phyloP scores from a whole-genome alignment of 495 filamentous ascomycete species.

The Friedmanniomyces simplex region DNA sequence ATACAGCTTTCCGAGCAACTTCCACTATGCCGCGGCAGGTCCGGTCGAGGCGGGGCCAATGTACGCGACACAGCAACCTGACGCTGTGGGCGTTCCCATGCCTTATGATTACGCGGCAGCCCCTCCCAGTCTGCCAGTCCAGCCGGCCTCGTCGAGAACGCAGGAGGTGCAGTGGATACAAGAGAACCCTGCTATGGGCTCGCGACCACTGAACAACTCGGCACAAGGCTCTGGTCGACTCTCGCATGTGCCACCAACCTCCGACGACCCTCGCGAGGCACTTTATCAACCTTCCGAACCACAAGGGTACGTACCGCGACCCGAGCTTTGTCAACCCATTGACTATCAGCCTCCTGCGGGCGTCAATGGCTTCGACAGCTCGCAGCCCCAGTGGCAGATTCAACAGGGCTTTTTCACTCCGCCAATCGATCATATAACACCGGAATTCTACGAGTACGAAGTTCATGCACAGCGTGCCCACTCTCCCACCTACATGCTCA shows the following conservation, averaged over 20 bases:
- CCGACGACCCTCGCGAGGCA: neutral
- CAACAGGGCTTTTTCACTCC: neutral
- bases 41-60: neutral
- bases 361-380: neutral
- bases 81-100: neutral
- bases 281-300: neutral
- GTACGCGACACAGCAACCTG: neutral
- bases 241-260: neutral
- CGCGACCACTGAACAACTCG: neutral
- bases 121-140: neutral
- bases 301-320: neutral
- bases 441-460: conserved; percentile 16
- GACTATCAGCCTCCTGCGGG: neutral
- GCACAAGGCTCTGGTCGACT: neutral
- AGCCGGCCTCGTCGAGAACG: neutral
- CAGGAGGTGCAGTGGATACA: neutral
- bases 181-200: neutral
- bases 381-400: neutral
- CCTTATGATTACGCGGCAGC: neutral
- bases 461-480: neutral
- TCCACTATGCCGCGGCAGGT: neutral
- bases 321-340: neutral
- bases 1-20: neutral
- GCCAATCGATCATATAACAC: neutral
- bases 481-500: conserved; percentile 27